Evolutionary conservation across 176 grass and related monocot genomes (phyloP).

Genomic region (Aegilops speltoides): DNA sequence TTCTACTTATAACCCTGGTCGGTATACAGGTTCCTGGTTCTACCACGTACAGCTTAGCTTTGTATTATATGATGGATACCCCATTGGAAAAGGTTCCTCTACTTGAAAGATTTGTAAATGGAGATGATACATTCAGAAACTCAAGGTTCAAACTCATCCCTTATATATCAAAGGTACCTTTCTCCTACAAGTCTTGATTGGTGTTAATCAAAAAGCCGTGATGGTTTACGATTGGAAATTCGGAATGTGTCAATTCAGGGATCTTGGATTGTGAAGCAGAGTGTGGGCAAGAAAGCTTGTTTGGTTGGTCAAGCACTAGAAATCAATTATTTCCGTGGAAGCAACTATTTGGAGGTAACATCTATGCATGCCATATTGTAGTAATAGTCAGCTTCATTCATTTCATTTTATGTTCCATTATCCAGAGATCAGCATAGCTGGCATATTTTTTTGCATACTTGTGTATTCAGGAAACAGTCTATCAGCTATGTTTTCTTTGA

Average conservation of each 20-base stretch:
- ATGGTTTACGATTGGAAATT: slow-evolving; percentile 19
- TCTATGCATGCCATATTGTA: not conserved
- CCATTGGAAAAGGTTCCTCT: slow-evolving; percentile 87
- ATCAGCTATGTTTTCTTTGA: too few relatives aligned
- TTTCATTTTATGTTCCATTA: too few relatives aligned
- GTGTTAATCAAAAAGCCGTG: not conserved
- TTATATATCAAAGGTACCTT: slow-evolving; percentile 91
- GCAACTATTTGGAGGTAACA: slow-evolving; percentile 92
- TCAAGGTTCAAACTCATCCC: slow-evolving; percentile 99
- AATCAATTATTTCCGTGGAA: slow-evolving; percentile 95
- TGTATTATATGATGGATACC: slow-evolving; percentile 97
- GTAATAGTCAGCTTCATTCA: too few relatives aligned
- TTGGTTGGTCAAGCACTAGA: slow-evolving; percentile 92
- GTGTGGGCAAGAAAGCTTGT: slow-evolving; percentile 98
- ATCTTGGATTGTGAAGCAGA: slow-evolving; percentile 99
- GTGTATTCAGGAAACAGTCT: too few relatives aligned
- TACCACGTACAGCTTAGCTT: slow-evolving; percentile 86
- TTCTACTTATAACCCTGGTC: slow-evolving; percentile 25
- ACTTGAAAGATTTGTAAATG: slow-evolving; percentile 85
- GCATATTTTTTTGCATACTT: too few relatives aligned
- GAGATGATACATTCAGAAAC: slow-evolving; percentile 96
- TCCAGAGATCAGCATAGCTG: too few relatives aligned
- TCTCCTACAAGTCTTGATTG: not conserved
- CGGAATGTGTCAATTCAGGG: slow-evolving; percentile 49
- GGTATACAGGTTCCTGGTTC: slow-evolving; percentile 81